A percentile compares a stretch with the other conserved stretches of the same genome.
Evolutionary conservation across 495 filamentous ascomycete genomes (phyloP).

Genomic region (Parathielavia hyrcaniae): DNA sequence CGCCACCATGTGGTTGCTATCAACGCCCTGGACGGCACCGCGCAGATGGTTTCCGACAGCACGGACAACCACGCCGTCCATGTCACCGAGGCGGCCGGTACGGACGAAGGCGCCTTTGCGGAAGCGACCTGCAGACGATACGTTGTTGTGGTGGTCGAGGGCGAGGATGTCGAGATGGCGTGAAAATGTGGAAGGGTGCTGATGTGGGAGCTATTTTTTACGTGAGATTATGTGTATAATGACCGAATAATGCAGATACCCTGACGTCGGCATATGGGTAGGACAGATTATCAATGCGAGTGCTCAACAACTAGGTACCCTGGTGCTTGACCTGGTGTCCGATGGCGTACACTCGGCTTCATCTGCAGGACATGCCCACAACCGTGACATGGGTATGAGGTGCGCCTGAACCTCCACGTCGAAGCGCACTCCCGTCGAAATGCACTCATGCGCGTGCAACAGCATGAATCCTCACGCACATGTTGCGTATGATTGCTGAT

Average conservation of each 20-base stretch:
- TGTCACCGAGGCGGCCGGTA: constrained; percentile 24
- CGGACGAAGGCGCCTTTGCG: constrained; percentile 15
- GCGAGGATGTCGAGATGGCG: not conserved
- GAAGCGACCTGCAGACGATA: constrained; percentile 23
- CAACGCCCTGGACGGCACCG: constrained; percentile 27
- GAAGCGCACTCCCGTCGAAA: too few relatives aligned
- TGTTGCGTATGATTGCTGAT: too few relatives aligned
- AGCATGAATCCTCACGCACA: too few relatives aligned
- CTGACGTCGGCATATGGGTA: constrained; percentile 1
- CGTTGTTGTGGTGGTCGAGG: constrained; percentile 28
- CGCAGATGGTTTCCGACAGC: constrained; percentile 18
- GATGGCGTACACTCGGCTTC: too few relatives aligned
- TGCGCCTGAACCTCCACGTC: too few relatives aligned
- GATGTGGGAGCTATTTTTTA: not conserved
- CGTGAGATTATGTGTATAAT: constrained; percentile 5
- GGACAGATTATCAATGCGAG: not conserved
- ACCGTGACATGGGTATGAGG: too few relatives aligned
- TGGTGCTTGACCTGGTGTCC: too few relatives aligned
- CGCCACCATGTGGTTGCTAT: constrained; percentile 30
- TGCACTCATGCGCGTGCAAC: too few relatives aligned
- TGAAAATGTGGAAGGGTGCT: not conserved
- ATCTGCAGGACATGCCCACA: too few relatives aligned
- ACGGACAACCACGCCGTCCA: constrained; percentile 23
- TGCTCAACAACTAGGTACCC: too few relatives aligned
- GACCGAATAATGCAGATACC: constrained; percentile 12